Conservation (phyloP, 176 grass and related monocot species). For the Lolium rigidum region DNA sequence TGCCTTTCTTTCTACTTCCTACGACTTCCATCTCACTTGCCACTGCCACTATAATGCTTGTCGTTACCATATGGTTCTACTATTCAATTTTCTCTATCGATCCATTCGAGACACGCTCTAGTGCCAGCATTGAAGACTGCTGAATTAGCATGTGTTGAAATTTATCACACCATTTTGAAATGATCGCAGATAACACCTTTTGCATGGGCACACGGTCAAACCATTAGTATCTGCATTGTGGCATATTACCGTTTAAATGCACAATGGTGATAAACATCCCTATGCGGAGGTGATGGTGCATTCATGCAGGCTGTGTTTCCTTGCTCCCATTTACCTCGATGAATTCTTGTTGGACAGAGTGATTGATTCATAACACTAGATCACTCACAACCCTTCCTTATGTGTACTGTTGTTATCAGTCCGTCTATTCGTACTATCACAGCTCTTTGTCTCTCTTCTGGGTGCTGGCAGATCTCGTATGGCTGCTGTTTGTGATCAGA, state of each 20-base stretch:
- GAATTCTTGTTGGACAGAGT: not conserved
- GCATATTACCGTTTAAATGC: not conserved
- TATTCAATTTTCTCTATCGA: not conserved
- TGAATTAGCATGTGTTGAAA: constrained; percentile 32
- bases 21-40: no score
- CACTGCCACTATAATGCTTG: no score
- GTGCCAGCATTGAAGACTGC: constrained; percentile 38
- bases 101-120: not conserved
- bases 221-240: not conserved
- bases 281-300: not conserved
- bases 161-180: not conserved
- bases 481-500: not conserved
- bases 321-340: not conserved
- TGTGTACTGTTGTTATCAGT: not conserved
- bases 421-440: not conserved
- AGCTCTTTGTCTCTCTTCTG: not conserved
- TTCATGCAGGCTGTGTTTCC: not conserved
- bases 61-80: no score
- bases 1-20: not conserved
- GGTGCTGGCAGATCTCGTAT: not conserved
- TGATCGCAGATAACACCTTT: not conserved
- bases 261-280: not conserved
- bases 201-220: not conserved
- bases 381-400: not conserved
- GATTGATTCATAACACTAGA: not conserved